These are phyloP conservation scores for Carex cristatella DNA, from an alignment of 176 grass and related monocot species.

Conservation along the genomic window DNA sequence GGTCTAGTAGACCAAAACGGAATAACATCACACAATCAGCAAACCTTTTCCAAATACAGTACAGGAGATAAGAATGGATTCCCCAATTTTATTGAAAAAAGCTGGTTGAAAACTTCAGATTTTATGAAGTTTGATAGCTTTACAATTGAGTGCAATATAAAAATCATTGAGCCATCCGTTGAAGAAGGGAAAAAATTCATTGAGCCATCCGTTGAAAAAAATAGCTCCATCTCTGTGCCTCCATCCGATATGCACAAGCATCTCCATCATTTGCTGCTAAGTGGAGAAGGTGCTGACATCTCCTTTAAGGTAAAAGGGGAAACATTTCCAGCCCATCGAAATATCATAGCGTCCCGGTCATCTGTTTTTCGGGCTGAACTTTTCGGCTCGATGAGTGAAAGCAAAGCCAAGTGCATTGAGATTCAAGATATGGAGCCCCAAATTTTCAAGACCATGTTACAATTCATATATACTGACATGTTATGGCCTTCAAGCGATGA, in stretches of 20 bases:
- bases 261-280: background rate
- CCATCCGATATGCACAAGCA: background rate
- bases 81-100: too few species aligned
- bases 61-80: background rate
- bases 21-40: background rate
- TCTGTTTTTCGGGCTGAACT: background rate
- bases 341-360: background rate
- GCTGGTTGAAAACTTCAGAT: too few species aligned
- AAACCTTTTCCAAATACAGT: background rate
- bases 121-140: too few species aligned
- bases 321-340: background rate
- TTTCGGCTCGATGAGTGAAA: slow-evolving; percentile 21
- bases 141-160: too few species aligned
- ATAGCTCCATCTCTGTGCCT: background rate
- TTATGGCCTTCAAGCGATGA: background rate
- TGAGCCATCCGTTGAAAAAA: background rate
- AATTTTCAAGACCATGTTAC: slow-evolving; percentile 7
- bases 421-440: slow-evolving; percentile 14
- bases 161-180: too few species aligned
- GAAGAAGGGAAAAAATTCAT: background rate
- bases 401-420: background rate
- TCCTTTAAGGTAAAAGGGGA: slow-evolving; percentile 14
- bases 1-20: background rate
- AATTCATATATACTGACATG: slow-evolving; percentile 22
- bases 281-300: slow-evolving; percentile 6